Base-by-base conservation (phyloP, 2,329 filamentous ascomycete genomes). In the Teratosphaeria gauchensis region DNA sequence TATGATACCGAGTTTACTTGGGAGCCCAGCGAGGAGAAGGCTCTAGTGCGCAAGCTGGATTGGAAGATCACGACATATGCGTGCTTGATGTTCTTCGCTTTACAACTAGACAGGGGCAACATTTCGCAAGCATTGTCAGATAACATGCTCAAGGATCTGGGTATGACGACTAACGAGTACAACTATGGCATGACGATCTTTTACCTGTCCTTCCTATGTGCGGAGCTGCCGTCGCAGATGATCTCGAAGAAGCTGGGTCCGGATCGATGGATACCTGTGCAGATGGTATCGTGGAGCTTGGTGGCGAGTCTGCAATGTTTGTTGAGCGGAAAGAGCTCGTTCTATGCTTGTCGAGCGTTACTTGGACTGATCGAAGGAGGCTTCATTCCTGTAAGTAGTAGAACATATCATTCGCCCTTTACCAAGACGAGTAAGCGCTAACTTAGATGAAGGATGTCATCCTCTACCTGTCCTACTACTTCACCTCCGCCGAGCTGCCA, bases 171-270 rank as follows among this genome's bases (percentile, higher is more conserved):
- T 9, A 75, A 82, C 67, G 79, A 83, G 59, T 84, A 82, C 65
- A 74, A 74, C 55, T 70, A 63, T 57, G 67, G 65, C 19, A 57
- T 76, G 56, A 75, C 74, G 0, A 76, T 88, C 9, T 95, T 95
- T 77, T 92, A 89, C 74, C 80, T 83, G 28, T 90, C 89, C 73
- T 95, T 95, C 76, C 89, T 95, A 14, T 65, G 70, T 53, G 72
- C 72, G 3, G 72, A 74, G 55, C 56, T 74, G 32, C 72, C 72
- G 30, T 56, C 51, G 16, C 76, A 78, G 58, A 69, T 79, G 6
- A 71, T 78, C 12, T 76, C 73, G 52, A 79, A 79, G 62, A 73
- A 74, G 55, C 64, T 76, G 11, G 76, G 76, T 0, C 75, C 76
- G 4, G 73, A 76, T 54, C 72, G 73, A 6, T 77, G 76, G 69